A percentile compares a stretch with the other conserved stretches of the same genome.
Conservation (phyloP, 108 stramenopile species). For the Cyclotella kingstonii region DNA sequence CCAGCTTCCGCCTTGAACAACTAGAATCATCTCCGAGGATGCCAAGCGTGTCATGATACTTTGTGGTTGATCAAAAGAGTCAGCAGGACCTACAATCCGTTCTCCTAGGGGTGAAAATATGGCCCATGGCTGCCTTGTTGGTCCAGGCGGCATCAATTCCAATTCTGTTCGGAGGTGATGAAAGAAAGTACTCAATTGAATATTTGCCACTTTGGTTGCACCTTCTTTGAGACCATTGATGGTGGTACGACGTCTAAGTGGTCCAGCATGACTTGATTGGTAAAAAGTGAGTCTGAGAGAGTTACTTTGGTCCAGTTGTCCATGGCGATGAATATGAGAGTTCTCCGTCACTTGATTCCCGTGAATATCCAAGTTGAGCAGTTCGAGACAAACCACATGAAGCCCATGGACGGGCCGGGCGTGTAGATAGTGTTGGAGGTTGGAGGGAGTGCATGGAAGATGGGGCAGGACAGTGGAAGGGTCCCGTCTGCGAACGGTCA, state of each 20-base stretch:
- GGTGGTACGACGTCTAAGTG: conserved; percentile 14
- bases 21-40: conserved; percentile 49
- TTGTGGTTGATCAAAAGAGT: conserved; percentile 17
- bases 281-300: conserved; percentile 37
- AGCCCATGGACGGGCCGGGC: conserved; percentile 46
- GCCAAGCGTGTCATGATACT: conserved; percentile 21
- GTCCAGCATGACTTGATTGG: conserved; percentile 14
- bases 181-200: conserved; percentile 20
- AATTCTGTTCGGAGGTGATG: conserved; percentile 24
- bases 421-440: conserved; percentile 47
- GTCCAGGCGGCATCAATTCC: conserved; percentile 18
- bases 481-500: background rate
- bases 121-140: conserved; percentile 59
- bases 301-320: conserved; percentile 11
- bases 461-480: conserved; percentile 11
- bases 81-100: conserved; percentile 33
- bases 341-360: conserved; percentile 16
- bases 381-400: conserved; percentile 53
- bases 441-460: conserved; percentile 43
- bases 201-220: conserved; percentile 1
- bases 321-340: conserved; percentile 2
- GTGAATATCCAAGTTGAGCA: conserved; percentile 9
- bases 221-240: conserved; percentile 1
- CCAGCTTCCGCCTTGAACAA: conserved; percentile 67
- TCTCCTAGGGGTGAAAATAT: conserved; percentile 52